Evolutionary conservation across 2,329 filamentous ascomycete species (phyloP), one percentile per base, ranked within the genome.

Genomic region (Aspergillus sclerotialis): DNA sequence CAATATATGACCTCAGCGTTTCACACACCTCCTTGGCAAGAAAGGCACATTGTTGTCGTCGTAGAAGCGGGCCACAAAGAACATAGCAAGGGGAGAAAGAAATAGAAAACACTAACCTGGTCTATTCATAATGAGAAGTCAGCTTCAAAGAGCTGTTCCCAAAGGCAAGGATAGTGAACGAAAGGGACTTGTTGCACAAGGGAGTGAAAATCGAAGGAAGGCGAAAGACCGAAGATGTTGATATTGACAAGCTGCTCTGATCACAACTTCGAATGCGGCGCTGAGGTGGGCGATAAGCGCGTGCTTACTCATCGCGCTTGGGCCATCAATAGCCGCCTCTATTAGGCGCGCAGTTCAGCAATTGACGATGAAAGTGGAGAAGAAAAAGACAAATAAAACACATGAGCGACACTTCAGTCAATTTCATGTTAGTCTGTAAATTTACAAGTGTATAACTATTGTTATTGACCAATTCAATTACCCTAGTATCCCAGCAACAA

Each of bases 61-160:
- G 35, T 30, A 41, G 35, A 25, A 34, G 29, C 40, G 36, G 27
- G 39, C 30, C 37, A 43, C 37, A 37, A 40, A 40, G 42, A 40
- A 41, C 39, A 36, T 28, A 34, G 37, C 43, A 33, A 38, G 32
- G 25, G 17, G 35, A 45, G 39, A 40, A 48, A 45, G 45, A 46
- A 47, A 49, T 42, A 45, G 45, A 43, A 55, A 49, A 48, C 32
- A 63, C 67, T 43, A 51, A 71, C 67, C 68, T 68, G 63, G 62
- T 52, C 63, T 60, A 61, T 71, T 70, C 67, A 71, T 71, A 48
- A 44, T 56, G 40, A 34, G 27, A 39, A 28, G 27, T 35, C 26
- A 37, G 33, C 40, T 36, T 39, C 18, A 33, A 35, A 43, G 35
- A 39, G 37, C 43, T 31, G 37, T 43, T 34, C 19, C 29, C 6